Conservation (phyloP, 2,329 filamentous ascomycete genomes). For the Sporothrix inflata region DNA sequence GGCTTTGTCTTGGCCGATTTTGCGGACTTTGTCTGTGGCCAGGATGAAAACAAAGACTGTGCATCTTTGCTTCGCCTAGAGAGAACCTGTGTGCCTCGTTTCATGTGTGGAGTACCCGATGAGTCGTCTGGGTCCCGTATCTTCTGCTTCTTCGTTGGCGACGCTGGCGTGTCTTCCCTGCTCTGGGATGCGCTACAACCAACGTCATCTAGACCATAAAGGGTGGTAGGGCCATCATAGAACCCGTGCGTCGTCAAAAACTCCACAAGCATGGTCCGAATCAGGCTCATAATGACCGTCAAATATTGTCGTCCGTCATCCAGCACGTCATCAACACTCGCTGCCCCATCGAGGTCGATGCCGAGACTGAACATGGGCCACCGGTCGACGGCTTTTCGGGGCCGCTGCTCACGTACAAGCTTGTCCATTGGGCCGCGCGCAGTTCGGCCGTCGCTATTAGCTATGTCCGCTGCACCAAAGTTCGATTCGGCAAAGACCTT, state of each 20-base stretch:
- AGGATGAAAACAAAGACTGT: slow-evolving; percentile 21
- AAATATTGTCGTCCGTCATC: slow-evolving; percentile 54
- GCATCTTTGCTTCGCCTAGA: not conserved
- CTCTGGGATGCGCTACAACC: not conserved
- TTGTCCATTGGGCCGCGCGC: slow-evolving; percentile 40
- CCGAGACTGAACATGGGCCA: slow-evolving; percentile 91
- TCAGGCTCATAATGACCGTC: slow-evolving; percentile 63
- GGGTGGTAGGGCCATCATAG: slow-evolving; percentile 49
- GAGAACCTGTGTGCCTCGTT: not conserved
- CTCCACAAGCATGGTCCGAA: slow-evolving; percentile 69
- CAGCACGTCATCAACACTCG: slow-evolving; percentile 47
- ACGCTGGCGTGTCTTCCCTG: not conserved
- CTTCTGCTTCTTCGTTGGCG: slow-evolving; percentile 13
- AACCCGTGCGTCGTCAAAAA: slow-evolving; percentile 78
- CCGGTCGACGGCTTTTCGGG: slow-evolving; percentile 70
- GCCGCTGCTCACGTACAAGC: slow-evolving; percentile 47
- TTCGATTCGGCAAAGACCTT: slow-evolving; percentile 72
- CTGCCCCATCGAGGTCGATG: slow-evolving; percentile 50
- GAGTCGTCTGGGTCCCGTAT: not conserved
- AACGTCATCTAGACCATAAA: not conserved
- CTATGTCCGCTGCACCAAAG: slow-evolving; percentile 64
- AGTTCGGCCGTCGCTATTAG: slow-evolving; percentile 43
- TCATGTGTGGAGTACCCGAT: not conserved
- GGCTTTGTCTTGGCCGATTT: not conserved
- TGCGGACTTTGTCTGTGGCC: slow-evolving; percentile 28